Conservation (phyloP, 495 filamentous ascomycete genomes). For the Aspergillus sclerotioniger region DNA sequence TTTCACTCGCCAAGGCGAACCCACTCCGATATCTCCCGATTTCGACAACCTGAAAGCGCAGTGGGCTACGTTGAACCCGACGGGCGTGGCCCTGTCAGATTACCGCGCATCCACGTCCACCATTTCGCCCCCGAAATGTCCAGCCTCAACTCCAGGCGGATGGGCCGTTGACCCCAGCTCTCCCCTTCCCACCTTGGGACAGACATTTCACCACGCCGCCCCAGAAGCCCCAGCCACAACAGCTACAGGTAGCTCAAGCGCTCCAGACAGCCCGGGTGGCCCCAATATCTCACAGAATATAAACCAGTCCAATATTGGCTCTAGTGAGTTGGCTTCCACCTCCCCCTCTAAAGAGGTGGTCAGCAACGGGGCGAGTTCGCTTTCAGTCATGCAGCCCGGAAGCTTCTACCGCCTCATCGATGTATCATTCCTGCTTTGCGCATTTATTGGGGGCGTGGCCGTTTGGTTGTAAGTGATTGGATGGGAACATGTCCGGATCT, state of each 20-base stretch:
- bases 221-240: neutral
- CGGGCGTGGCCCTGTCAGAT: slow-evolving; percentile 59
- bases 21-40: slow-evolving; percentile 71
- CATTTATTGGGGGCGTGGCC: slow-evolving; percentile 11
- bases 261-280: neutral
- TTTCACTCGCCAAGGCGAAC: slow-evolving; percentile 67
- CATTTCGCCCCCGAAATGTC: slow-evolving; percentile 59
- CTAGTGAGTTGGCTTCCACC: neutral
- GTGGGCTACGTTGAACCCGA: slow-evolving; percentile 71
- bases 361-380: slow-evolving; percentile 5
- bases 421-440: slow-evolving; percentile 4
- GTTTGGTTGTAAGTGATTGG: slow-evolving; percentile 14
- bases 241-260: neutral
- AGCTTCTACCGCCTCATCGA: neutral
- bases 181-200: slow-evolving; percentile 65
- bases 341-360: slow-evolving; percentile 2
- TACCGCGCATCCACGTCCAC: slow-evolving; percentile 63
- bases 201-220: slow-evolving; percentile 21
- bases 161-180: slow-evolving; percentile 73
- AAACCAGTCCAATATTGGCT: neutral
- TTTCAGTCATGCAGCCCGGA: neutral
- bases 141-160: slow-evolving; percentile 61
- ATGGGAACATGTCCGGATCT: neutral
- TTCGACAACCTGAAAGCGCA: slow-evolving; percentile 73
- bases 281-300: neutral